Conservation (phyloP, 2,329 filamentous ascomycete species). For the Colletotrichum sp. region DNA sequence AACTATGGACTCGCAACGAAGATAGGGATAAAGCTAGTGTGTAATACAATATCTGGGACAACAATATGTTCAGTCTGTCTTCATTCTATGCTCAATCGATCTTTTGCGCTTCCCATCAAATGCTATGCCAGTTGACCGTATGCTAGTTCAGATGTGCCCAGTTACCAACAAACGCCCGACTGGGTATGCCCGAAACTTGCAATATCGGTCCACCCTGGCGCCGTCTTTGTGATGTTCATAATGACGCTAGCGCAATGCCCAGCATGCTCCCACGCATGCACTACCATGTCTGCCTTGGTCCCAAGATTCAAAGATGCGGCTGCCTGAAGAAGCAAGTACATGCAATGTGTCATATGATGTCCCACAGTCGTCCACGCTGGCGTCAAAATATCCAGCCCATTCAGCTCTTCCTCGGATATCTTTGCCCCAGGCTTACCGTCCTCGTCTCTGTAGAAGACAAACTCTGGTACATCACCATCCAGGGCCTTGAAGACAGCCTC, state of each 20-base stretch:
- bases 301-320: neutral
- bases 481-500: neutral
- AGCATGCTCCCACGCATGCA: constrained; percentile 2
- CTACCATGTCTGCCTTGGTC: constrained; percentile 3
- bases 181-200: neutral
- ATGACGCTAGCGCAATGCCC: constrained; percentile 1
- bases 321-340: constrained; percentile 4
- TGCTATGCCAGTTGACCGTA: neutral
- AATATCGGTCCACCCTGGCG: neutral
- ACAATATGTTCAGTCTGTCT: neutral
- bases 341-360: constrained; percentile 1
- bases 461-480: neutral
- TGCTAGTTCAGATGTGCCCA: no score
- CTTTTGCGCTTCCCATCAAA: neutral
- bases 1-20: neutral
- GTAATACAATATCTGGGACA: neutral
- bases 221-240: neutral
- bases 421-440: neutral
- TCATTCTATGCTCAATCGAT: neutral
- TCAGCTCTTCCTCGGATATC: neutral
- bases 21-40: neutral
- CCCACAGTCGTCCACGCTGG: neutral
- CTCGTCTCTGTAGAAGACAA: neutral
- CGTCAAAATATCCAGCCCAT: neutral
- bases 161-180: neutral